Evolutionary conservation across 2,329 filamentous ascomycete species (phyloP), one percentile per base, ranked within the genome.

Genomic region (Cladorrhinum sp.): DNA sequence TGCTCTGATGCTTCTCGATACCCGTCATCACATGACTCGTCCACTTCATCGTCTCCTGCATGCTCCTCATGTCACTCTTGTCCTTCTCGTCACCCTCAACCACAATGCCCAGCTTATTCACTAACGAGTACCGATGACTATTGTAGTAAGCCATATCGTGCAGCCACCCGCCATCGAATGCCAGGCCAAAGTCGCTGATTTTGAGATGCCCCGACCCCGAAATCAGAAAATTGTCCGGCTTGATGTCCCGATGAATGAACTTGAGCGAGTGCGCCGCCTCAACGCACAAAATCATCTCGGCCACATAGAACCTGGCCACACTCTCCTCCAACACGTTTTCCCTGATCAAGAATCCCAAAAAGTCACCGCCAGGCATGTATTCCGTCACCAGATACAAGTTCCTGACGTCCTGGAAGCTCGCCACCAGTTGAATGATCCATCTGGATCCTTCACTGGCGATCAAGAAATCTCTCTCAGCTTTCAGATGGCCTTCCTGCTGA

Each of bases 331-430:
- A 80, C 2, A 91, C 85, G 63, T 95, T 92, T 70, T 96, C 90
- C 16, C 93, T 86, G 59, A 97, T 89, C 16, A 99, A 77, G 0
- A 97, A 76, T 1, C 91, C 91, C 0, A 99, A 81, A 67, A 99
- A 98, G 72, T 99, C 94, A 0, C 95, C 94, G 0, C 94, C 95
- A 1, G 96, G 89, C 92, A 97, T 97, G 72, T 96, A 99, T 62
- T 98, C 93, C 92, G 98, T 97, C 57, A 97, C 90, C 5, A 99
- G 84, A 69, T 98, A 98, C 5, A 99, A 80, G 68, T 91, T 91
- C 48, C 84, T 82, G 36, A 84, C 79, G 72, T 98, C 95, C 73
- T 98, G 92, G 66, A 98, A 98, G 70, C 92, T 95, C 55, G 91
- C 83, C 55, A 96, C 83, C 36, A 99, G 79, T 0, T 93, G 91